Evolutionary conservation across 768 basidiomycete genomes (phyloP).

Genomic region (Boletus rubroflammeus): DNA sequence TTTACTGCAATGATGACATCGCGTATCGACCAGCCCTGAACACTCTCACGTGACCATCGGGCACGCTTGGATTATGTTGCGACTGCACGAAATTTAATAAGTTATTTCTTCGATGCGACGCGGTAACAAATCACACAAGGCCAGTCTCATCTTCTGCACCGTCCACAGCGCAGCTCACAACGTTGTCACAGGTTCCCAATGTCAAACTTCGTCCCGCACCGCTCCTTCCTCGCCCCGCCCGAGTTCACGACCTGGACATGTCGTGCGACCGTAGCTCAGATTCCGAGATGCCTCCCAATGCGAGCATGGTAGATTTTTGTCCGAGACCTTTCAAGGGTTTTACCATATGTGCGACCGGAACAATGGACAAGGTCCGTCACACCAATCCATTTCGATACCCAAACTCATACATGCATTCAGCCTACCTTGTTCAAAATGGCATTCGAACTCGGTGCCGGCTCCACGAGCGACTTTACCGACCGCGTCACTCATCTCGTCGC

Average conservation of each 20-base stretch:
- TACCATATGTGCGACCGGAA: constrained; percentile 71
- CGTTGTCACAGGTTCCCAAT: constrained; percentile 63
- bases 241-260: constrained; percentile 22
- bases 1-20: not conserved
- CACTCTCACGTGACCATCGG: not conserved
- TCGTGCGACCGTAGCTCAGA: constrained; percentile 43
- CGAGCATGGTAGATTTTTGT: constrained; percentile 44
- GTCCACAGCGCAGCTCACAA: not conserved
- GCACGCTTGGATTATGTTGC: not conserved
- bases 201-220: constrained; percentile 74
- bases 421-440: constrained; percentile 71
- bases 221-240: constrained; percentile 22
- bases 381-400: constrained; percentile 3
- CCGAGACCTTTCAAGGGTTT: constrained; percentile 67
- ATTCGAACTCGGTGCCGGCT: constrained; percentile 72
- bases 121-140: constrained; percentile 67
- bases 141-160: constrained; percentile 11
- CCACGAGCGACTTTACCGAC: constrained; percentile 73
- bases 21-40: constrained; percentile 26
- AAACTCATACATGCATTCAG: constrained; percentile 35
- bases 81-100: not conserved
- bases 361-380: constrained; percentile 66
- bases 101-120: constrained; percentile 40
- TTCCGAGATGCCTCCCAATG: constrained; percentile 46
- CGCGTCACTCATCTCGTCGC: constrained; percentile 87